Evolutionary conservation across 1,139 yeast species (phyloP).

Genomic region (Saccharomycopsis crataegensis): DNA sequence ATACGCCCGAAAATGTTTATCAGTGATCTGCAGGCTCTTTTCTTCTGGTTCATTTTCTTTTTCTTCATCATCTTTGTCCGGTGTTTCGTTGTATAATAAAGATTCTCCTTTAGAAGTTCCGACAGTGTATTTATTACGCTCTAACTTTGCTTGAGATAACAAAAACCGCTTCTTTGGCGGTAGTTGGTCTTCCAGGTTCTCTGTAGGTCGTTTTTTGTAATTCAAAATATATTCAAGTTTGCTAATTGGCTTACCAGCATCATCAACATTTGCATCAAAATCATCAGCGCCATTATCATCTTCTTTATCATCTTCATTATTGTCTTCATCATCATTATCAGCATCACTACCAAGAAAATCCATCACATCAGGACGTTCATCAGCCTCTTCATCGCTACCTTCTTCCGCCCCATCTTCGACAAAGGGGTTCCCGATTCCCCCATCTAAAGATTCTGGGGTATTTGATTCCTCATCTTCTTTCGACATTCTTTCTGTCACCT

Average conservation of each 20-base stretch:
- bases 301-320: not conserved
- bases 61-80: conserved; percentile 25
- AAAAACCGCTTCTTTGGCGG: not conserved
- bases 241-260: not conserved
- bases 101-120: conserved; percentile 20
- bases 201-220: conserved; percentile 4
- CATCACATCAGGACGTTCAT: conserved; percentile 21
- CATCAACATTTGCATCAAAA: not conserved
- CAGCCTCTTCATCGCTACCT: not conserved
- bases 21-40: not conserved
- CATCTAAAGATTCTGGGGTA: not conserved
- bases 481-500: not conserved
- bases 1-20: conserved; percentile 7
- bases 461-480: not conserved
- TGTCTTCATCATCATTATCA: conserved; percentile 27
- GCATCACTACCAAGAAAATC: conserved; percentile 49
- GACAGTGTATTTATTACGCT: not conserved
- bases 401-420: not conserved
- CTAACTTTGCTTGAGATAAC: not conserved
- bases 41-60: conserved; percentile 24
- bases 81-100: conserved; percentile 23
- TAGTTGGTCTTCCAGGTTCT: not conserved
- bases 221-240: conserved; percentile 7
- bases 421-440: not conserved
- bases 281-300: not conserved